Evolutionary conservation across 2,329 filamentous ascomycete species (phyloP).

Genomic region (Nannizziopsis arthrosporioides): DNA sequence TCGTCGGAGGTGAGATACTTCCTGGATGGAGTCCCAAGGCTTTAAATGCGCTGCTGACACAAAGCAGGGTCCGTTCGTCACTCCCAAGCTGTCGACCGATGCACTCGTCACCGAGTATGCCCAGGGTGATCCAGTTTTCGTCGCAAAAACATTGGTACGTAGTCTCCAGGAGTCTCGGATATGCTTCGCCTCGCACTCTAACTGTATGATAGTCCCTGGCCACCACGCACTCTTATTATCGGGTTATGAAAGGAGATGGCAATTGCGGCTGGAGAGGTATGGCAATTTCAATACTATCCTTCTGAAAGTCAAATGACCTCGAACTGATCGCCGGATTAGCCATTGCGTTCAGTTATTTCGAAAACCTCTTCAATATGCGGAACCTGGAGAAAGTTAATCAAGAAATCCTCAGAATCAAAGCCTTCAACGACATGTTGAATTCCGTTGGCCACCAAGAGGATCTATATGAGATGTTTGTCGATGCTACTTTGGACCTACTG

Average conservation of each 20-base stretch:
- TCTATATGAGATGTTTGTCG: constrained; percentile 71
- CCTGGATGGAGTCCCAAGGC: neutral
- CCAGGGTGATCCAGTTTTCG: constrained; percentile 71
- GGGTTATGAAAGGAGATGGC: constrained; percentile 79
- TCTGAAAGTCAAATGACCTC: neutral
- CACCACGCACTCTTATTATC: constrained; percentile 74
- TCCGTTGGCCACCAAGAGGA: constrained; percentile 56
- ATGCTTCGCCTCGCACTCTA: neutral
- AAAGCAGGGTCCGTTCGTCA: constrained; percentile 67
- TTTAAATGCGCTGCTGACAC: constrained; percentile 1
- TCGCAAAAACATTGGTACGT: constrained; percentile 70
- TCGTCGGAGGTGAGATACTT: constrained; percentile 41
- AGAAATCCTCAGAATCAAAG: constrained; percentile 61
- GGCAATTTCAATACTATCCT: constrained; percentile 25
- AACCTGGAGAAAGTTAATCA: constrained; percentile 53
- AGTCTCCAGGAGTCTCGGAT: neutral
- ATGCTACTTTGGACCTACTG: constrained; percentile 60
- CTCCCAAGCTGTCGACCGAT: constrained; percentile 62
- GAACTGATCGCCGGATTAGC: constrained; percentile 42
- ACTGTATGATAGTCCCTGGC: constrained; percentile 55
- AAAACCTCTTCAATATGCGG: constrained; percentile 60
- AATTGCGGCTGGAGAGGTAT: constrained; percentile 97
- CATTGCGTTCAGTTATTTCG: constrained; percentile 86
- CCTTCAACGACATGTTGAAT: constrained; percentile 58
- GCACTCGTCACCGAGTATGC: constrained; percentile 77